Conservation (phyloP, 495 filamentous ascomycete genomes). For the Thozetella sp. region DNA sequence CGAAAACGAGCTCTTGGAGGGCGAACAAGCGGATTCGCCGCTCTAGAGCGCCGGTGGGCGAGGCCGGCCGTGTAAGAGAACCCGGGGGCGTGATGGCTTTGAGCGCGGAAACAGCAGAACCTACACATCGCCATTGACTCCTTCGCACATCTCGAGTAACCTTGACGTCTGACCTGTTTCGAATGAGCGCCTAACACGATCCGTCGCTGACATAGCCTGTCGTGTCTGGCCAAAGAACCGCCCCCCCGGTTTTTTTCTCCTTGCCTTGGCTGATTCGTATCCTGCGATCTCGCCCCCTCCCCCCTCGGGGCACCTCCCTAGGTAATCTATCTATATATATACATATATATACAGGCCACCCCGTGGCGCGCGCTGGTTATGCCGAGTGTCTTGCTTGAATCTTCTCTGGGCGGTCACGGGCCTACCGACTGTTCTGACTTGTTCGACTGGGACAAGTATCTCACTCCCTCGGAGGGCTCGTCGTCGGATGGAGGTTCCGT, state of each 20-base stretch:
- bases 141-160: neutral
- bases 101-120: neutral
- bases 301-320: no score
- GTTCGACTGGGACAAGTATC: constrained; percentile 1
- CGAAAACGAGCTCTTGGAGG: neutral
- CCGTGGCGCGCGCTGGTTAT: no score
- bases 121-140: neutral
- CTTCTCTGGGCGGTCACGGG: no score
- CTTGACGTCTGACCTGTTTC: neutral
- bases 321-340: no score
- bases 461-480: neutral
- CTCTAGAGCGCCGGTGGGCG: neutral
- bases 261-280: constrained; percentile 1
- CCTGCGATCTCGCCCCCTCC: no score
- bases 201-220: neutral
- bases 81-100: neutral
- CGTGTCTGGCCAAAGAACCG: neutral
- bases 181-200: constrained; percentile 1
- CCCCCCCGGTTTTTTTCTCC: neutral
- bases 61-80: neutral
- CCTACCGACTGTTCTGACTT: no score
- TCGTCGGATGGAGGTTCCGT: neutral
- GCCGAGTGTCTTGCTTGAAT: no score
- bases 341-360: no score
- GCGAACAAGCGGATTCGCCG: no score